Percentiles rank a stretch among this genome's conserved stretches.
Evolutionary conservation across 192 early-diverging fungal species (phyloP).

Genomic region (Coemansia erecta): DNA sequence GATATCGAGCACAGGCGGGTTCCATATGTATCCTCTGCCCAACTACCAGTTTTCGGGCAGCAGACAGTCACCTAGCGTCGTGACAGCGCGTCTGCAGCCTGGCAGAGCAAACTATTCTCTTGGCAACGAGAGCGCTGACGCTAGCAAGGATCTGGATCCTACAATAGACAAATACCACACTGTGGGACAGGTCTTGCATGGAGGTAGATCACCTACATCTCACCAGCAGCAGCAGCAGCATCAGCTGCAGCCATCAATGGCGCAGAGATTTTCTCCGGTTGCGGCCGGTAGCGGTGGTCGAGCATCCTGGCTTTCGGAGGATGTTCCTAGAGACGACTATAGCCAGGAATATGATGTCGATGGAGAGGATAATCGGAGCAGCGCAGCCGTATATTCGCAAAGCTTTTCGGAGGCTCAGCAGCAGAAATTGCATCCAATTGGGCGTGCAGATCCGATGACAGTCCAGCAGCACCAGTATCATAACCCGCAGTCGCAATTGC

Average conservation of each 20-base stretch:
- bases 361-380: not conserved
- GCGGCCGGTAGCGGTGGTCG: conserved; percentile 1
- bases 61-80: not conserved
- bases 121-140: not conserved
- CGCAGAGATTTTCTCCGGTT: not conserved
- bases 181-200: no score
- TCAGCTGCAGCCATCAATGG: not conserved
- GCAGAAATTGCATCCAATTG: conserved; percentile 35
- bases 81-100: not conserved
- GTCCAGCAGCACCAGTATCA: conserved; percentile 2
- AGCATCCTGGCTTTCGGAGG: conserved; percentile 41
- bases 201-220: no score
- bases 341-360: not conserved
- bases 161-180: not conserved
- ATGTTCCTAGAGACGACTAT: conserved; percentile 24
- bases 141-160: not conserved
- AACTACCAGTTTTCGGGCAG: not conserved
- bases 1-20: conserved; percentile 4
- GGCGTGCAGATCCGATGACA: conserved; percentile 15
- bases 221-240: conserved; percentile 2
- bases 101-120: not conserved
- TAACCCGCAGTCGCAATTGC: not conserved
- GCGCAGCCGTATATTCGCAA: not conserved
- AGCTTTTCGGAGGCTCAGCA: conserved; percentile 31
- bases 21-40: conserved; percentile 25